phyloP scores from a whole-genome alignment of 2,329 filamentous ascomycete species.

The Pyricularia grisea region DNA sequence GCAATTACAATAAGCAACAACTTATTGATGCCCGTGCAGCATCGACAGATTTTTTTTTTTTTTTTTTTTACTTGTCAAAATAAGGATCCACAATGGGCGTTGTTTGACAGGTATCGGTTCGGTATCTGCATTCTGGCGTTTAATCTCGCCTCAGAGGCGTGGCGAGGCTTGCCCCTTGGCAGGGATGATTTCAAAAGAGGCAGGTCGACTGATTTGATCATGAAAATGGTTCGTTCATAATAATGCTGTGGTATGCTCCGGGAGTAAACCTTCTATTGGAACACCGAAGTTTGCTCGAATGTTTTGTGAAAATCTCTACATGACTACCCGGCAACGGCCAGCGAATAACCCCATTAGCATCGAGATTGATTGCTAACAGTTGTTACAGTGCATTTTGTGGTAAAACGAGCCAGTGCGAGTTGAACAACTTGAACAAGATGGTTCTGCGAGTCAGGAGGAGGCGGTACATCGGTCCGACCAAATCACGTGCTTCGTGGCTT shows the following conservation, averaged over 20 bases:
- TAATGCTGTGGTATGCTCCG: not conserved
- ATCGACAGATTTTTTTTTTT: not conserved
- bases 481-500: not conserved
- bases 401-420: too few relatives aligned
- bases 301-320: too few relatives aligned
- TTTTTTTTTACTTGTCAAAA: not conserved
- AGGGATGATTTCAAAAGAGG: not conserved
- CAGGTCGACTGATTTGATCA: not conserved
- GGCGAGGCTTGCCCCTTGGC: not conserved
- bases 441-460: not conserved
- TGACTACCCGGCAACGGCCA: too few relatives aligned
- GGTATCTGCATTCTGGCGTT: not conserved
- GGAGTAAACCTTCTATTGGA: too few relatives aligned
- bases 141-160: not conserved
- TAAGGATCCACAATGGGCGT: not conserved
- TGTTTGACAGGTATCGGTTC: not conserved
- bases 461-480: not conserved
- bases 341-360: too few relatives aligned
- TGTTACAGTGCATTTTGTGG: too few relatives aligned
- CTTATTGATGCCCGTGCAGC: not conserved
- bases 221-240: not conserved
- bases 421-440: too few relatives aligned
- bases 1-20: not conserved
- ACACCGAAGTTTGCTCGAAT: too few relatives aligned
- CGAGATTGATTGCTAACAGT: too few relatives aligned